These are phyloP conservation scores for Alloteropsis semialata DNA, from an alignment of 176 grass and related monocot species.

Conservation along the genomic window DNA sequence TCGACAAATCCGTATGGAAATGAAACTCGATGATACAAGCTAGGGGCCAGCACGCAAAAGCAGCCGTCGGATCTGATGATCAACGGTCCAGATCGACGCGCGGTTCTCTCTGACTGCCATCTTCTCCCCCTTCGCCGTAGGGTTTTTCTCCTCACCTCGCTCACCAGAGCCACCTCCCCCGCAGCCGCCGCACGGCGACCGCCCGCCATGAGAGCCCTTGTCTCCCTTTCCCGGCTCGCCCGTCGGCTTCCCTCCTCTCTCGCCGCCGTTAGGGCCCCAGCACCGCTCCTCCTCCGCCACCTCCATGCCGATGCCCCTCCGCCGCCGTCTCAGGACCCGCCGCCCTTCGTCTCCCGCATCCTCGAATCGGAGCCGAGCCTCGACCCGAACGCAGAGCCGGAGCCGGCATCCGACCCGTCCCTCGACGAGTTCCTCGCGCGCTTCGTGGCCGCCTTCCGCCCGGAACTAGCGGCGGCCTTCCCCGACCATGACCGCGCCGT, in stretches of 20 bases:
- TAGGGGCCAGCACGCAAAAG: background rate
- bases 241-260: slow-evolving; percentile 41
- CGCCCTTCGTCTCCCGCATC: slow-evolving; percentile 51
- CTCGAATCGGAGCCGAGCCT: slow-evolving; percentile 45
- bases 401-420: slow-evolving; percentile 18
- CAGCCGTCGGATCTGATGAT: slow-evolving; percentile 3
- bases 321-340: slow-evolving; percentile 26
- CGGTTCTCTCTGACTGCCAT: background rate
- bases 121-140: slow-evolving; percentile 31
- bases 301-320: slow-evolving; percentile 28
- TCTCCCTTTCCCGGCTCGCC: slow-evolving; percentile 48
- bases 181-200: slow-evolving; percentile 7
- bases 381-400: background rate
- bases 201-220: slow-evolving; percentile 68
- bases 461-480: slow-evolving; percentile 50
- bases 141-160: slow-evolving; percentile 22
- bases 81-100: background rate
- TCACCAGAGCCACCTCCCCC: background rate
- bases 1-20: too few species aligned
- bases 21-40: background rate
- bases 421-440: slow-evolving; percentile 59
- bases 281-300: slow-evolving; percentile 13
- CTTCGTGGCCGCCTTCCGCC: slow-evolving; percentile 51
- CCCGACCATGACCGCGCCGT: slow-evolving; percentile 42
- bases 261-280: background rate